Evolutionary conservation across 805 yeast genomes (phyloP).

Genomic region (Yarrowia sp.): DNA sequence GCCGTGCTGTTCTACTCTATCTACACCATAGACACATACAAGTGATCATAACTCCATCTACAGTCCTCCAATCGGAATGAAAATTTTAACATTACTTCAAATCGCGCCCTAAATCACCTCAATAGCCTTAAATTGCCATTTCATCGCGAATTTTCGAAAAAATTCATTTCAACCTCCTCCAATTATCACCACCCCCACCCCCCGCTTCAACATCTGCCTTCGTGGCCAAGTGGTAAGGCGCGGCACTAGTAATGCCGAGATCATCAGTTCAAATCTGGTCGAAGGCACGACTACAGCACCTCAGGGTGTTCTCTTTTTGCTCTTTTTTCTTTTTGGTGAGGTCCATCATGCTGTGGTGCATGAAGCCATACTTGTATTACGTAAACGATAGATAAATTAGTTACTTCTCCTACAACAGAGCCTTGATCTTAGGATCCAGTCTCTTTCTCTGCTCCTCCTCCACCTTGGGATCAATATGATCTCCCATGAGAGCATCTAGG

Average conservation of each 20-base stretch:
- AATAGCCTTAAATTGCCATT: no score
- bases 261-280: conserved; percentile 18
- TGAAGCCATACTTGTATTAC: no score
- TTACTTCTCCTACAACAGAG: neutral
- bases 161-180: no score
- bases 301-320: neutral
- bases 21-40: no score
- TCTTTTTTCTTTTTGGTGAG: neutral
- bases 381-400: neutral
- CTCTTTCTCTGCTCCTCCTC: neutral
- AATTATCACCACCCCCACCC: neutral
- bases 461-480: neutral
- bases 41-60: no score
- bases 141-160: no score
- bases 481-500: neutral
- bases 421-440: conserved; percentile 4
- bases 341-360: neutral
- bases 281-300: neutral
- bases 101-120: no score
- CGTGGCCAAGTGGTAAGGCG: conserved; percentile 11
- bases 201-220: neutral
- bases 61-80: no score
- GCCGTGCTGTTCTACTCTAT: no score
- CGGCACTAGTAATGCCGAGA: conserved; percentile 3
- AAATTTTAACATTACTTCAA: no score